A percentile compares a stretch with the other conserved stretches of the same genome.
Evolutionary conservation across 2,329 filamentous ascomycete genomes (phyloP).

Genomic region (Tetracladium maxilliforme): DNA sequence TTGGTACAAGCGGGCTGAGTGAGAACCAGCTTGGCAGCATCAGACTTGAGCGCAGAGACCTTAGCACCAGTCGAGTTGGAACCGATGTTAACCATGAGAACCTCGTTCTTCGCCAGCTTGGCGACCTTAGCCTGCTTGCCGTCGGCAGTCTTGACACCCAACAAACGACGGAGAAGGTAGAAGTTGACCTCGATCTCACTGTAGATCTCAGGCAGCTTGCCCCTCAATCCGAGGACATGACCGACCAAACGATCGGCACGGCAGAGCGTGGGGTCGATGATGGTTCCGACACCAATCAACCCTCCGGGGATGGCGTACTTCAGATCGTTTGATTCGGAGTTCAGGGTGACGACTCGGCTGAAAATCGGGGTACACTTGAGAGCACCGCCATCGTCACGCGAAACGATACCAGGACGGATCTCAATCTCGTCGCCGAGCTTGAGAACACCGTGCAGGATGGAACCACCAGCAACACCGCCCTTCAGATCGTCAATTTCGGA

Average conservation of each 20-base stretch:
- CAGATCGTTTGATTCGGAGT: conserved; percentile 95
- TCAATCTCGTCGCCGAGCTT: conserved; percentile 98
- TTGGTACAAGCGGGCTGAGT: conserved; percentile 94
- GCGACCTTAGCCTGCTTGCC: conserved; percentile 99
- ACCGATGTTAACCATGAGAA: conserved; percentile 99
- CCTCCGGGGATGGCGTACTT: conserved; percentile 97
- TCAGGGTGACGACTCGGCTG: conserved; percentile 85
- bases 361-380: conserved; percentile 97
- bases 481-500: conserved; percentile 97
- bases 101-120: conserved; percentile 95
- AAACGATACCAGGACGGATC: conserved; percentile 96
- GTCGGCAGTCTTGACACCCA: conserved; percentile 94
- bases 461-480: conserved; percentile 95
- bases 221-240: conserved; percentile 91
- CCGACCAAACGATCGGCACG: conserved; percentile 97
- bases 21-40: conserved; percentile 87
- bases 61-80: conserved; percentile 96
- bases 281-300: conserved; percentile 94
- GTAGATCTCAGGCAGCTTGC: conserved; percentile 90
- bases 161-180: conserved; percentile 84
- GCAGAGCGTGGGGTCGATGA: conserved; percentile 94
- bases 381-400: conserved; percentile 82
- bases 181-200: conserved; percentile 99
- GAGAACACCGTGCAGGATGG: conserved; percentile 88
- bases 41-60: conserved; percentile 91